These are phyloP conservation scores for Paspalum notatum DNA, from an alignment of 176 grass and related monocot genomes.

Conservation along the genomic window DNA sequence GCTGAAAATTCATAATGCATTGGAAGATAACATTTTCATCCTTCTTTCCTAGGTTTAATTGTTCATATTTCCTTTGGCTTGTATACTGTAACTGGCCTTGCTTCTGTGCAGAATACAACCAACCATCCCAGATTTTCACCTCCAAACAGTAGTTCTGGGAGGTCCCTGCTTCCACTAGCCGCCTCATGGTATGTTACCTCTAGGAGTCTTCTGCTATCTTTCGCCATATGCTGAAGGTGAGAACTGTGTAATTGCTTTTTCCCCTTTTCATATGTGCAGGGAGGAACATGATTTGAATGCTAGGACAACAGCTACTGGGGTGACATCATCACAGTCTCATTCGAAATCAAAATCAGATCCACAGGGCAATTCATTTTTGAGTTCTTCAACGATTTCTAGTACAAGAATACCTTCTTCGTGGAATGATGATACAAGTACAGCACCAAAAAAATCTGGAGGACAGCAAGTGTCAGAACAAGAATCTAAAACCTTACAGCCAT, in stretches of 20 bases:
- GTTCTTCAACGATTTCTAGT: constrained; percentile 47
- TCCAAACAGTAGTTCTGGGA: constrained; percentile 72
- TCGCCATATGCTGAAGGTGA: constrained; percentile 28
- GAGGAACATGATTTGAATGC: constrained; percentile 65
- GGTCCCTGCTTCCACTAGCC: constrained; percentile 70
- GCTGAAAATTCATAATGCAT: constrained; percentile 18
- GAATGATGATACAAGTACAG: constrained; percentile 76
- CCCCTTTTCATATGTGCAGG: constrained; percentile 44
- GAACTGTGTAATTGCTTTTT: constrained; percentile 26
- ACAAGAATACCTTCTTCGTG: constrained; percentile 66
- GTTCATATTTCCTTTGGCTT: constrained; percentile 34
- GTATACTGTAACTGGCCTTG: constrained; percentile 28
- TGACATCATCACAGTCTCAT: constrained; percentile 49
- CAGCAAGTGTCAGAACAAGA: constrained; percentile 35
- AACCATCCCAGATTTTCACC: constrained; percentile 68
- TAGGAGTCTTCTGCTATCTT: constrained; percentile 2
- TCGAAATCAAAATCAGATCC: constrained; percentile 67
- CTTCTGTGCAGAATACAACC: constrained; percentile 57
- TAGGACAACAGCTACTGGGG: constrained; percentile 41
- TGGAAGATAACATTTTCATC: constrained; percentile 5
- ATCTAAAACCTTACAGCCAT: constrained; percentile 56
- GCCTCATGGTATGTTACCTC: constrained; percentile 74
- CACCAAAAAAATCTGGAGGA: constrained; percentile 54
- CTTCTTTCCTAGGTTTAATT: constrained; percentile 27
- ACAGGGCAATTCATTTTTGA: constrained; percentile 41